phyloP scores from a whole-genome alignment of 768 basidiomycete species.

The Russula emetica region DNA sequence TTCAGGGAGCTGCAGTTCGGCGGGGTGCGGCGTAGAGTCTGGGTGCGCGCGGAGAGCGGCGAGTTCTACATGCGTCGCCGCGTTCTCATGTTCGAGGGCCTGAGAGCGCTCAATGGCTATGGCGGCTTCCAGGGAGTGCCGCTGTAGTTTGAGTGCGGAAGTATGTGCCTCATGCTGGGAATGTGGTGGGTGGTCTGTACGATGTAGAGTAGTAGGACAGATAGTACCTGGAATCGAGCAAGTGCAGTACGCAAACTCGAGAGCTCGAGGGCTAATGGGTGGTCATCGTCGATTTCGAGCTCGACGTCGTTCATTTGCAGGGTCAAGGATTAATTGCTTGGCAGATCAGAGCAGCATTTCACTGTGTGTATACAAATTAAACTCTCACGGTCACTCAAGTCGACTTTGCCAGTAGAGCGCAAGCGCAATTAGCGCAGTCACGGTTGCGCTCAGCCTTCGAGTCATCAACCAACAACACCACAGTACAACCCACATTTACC shows the following conservation, averaged over 20 bases:
- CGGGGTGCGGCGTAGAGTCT: constrained; percentile 40
- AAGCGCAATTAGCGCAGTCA: too few species aligned
- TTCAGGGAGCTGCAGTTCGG: constrained; percentile 43
- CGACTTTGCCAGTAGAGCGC: not conserved
- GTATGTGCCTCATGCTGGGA: constrained; percentile 64
- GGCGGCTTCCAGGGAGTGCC: constrained; percentile 51
- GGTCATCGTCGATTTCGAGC: constrained; percentile 34
- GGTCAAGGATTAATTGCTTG: not conserved
- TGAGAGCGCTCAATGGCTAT: constrained; percentile 45
- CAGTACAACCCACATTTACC: not conserved
- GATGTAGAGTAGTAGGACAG: not conserved
- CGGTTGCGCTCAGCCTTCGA: not conserved
- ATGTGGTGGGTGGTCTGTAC: constrained; percentile 15
- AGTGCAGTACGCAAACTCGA: constrained; percentile 37
- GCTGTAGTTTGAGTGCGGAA: constrained; percentile 63
- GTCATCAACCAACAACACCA: not conserved
- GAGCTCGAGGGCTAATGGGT: constrained; percentile 39
- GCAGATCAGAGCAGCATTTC: not conserved
- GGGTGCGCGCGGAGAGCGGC: constrained; percentile 51
- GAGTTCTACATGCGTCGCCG: constrained; percentile 52
- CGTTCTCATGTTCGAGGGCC: constrained; percentile 57
- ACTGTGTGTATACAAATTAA: not conserved
- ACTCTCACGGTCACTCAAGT: constrained; percentile 11
- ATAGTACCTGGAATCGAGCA: constrained; percentile 37
- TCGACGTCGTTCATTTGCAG: constrained; percentile 23